These are phyloP conservation scores for Boletus barrowsii DNA, from an alignment of 768 basidiomycete genomes.

Conservation along the genomic window DNA sequence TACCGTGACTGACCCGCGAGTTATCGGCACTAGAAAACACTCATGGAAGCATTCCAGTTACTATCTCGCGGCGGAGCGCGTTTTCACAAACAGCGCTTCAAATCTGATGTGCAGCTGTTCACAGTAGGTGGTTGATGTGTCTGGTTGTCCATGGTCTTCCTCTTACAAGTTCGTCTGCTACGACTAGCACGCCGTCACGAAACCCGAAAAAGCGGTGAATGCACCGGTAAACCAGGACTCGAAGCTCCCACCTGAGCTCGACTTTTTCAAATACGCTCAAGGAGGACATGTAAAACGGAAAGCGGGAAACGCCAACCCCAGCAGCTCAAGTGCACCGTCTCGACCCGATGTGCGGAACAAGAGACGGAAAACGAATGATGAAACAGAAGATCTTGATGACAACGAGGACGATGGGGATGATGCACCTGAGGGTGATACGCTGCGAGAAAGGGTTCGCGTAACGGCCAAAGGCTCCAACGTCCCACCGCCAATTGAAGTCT, in stretches of 20 bases:
- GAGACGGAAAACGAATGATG: constrained; percentile 30
- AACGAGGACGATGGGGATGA: constrained; percentile 23
- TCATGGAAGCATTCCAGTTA: constrained; percentile 86
- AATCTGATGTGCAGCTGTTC: constrained; percentile 69
- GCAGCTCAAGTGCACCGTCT: constrained; percentile 11
- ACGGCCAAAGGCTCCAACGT: constrained; percentile 70
- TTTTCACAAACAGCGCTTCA: constrained; percentile 77
- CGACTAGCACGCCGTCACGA: constrained; percentile 25
- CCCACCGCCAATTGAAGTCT: constrained; percentile 55
- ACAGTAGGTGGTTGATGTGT: constrained; percentile 40
- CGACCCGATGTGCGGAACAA: constrained; percentile 16
- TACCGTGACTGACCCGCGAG: too few relatives aligned
- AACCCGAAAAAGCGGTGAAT: constrained; percentile 22
- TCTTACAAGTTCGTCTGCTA: constrained; percentile 1
- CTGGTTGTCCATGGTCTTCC: background rate
- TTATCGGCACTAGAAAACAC: background rate
- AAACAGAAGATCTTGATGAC: constrained; percentile 20
- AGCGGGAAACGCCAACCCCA: constrained; percentile 17
- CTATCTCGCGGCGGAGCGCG: constrained; percentile 81
- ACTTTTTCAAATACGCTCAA: constrained; percentile 89
- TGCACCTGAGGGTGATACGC: constrained; percentile 18
- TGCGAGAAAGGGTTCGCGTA: constrained; percentile 57
- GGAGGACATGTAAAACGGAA: constrained; percentile 55
- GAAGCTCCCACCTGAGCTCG: constrained; percentile 72
- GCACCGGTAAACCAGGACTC: constrained; percentile 30